Percentiles rank a stretch among this genome's conserved stretches.
Conservation (phyloP, 2,329 filamentous ascomycete species). For the Ophiobolus disseminans region DNA sequence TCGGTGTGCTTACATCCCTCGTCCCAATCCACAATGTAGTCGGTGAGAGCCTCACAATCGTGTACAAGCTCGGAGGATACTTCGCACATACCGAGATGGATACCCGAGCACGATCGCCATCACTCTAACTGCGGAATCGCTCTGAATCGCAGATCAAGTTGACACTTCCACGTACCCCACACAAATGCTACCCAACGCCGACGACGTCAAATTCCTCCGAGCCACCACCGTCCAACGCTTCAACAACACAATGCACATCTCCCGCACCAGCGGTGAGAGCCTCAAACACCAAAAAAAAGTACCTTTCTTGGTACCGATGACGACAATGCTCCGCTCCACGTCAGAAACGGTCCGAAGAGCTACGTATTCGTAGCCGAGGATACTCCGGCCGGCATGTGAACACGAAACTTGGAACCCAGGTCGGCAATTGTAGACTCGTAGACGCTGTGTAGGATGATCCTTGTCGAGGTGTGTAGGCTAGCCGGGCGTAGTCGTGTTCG, state of each 20-base stretch:
- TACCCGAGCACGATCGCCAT: background rate
- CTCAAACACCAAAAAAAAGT: background rate
- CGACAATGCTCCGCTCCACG: background rate
- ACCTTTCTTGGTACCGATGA: background rate
- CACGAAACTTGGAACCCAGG: too few species aligned
- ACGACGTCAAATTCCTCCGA: too few species aligned
- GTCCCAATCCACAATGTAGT: background rate
- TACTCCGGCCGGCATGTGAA: too few species aligned
- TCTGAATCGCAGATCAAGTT: background rate
- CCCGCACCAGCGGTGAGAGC: conserved; percentile 7
- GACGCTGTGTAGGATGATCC: conserved; percentile 7
- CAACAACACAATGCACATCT: too few species aligned
- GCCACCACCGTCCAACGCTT: too few species aligned
- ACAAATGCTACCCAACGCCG: too few species aligned
- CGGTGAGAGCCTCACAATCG: background rate
- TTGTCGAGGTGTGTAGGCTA: conserved; percentile 10
- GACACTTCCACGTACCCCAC: background rate
- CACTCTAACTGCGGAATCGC: background rate
- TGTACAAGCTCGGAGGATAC: background rate
- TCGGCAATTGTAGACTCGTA: background rate
- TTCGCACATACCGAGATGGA: background rate
- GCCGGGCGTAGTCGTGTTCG: conserved; percentile 8
- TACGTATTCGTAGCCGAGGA: background rate
- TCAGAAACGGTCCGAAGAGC: background rate
- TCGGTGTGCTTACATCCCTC: too few species aligned